These are phyloP conservation scores for Saussurea involucrata DNA, from an alignment of 129 eudicot species.

Conservation along the genomic window DNA sequence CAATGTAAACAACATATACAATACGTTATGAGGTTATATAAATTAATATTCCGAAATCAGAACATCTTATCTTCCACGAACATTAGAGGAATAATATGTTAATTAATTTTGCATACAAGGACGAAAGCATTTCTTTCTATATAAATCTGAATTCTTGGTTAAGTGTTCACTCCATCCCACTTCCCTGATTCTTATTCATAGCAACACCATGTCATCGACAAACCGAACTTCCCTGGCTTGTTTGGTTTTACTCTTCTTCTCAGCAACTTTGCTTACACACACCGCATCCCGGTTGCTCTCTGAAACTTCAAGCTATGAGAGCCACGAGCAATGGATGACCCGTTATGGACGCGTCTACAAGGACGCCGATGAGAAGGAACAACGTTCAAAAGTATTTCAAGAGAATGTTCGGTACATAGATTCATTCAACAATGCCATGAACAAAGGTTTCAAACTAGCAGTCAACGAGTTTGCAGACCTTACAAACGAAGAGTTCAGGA, in stretches of 20 bases:
- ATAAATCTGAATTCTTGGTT: not conserved
- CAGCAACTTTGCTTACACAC: not conserved
- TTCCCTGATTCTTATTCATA: too few relatives aligned
- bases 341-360: slow-evolving; percentile 28
- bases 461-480: slow-evolving; percentile 26
- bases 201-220: slow-evolving; percentile 10
- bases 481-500: slow-evolving; percentile 20
- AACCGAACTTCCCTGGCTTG: not conserved
- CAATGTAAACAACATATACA: not conserved
- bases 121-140: not conserved
- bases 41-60: not conserved
- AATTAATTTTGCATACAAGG: not conserved
- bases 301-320: too few relatives aligned
- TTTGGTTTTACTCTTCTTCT: slow-evolving; percentile 9
- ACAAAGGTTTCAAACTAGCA: slow-evolving; percentile 19
- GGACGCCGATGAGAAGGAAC: slow-evolving; percentile 19
- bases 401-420: slow-evolving; percentile 5
- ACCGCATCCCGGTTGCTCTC: too few relatives aligned
- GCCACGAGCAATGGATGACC: too few relatives aligned
- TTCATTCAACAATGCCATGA: slow-evolving; percentile 15
- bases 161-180: not conserved
- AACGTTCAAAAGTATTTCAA: slow-evolving; percentile 18
- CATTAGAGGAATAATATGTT: too few relatives aligned
- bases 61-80: slow-evolving; percentile 12
- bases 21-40: not conserved